Percentiles rank a stretch among this genome's conserved stretches.
These are phyloP conservation scores for Symbiodinium pilosum DNA, from an alignment of 73 alveolate species.

Conservation along the genomic window DNA sequence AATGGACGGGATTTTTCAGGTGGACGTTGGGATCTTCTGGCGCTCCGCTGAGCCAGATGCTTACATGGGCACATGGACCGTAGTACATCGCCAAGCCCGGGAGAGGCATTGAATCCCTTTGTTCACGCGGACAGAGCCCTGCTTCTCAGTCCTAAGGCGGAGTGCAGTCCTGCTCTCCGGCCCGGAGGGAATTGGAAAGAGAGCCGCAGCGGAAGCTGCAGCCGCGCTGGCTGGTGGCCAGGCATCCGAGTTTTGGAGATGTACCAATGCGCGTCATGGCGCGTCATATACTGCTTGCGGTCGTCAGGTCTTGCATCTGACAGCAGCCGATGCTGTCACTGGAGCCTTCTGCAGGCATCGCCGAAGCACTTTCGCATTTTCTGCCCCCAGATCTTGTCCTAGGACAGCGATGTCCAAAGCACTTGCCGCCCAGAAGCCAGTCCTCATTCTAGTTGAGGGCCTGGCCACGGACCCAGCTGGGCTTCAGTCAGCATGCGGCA, in stretches of 20 bases:
- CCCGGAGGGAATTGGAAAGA: constrained; percentile 61
- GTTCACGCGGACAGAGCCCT: neutral
- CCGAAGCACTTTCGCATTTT: neutral
- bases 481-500: neutral
- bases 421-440: constrained; percentile 24
- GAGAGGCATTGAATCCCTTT: neutral
- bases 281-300: too few relatives aligned
- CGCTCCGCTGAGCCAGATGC: constrained; percentile 58
- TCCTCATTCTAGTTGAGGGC: constrained; percentile 63
- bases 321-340: constrained; percentile 29
- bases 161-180: constrained; percentile 48
- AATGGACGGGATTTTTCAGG: neutral
- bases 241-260: too few relatives aligned
- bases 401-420: constrained; percentile 52
- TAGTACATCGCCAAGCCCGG: neutral
- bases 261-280: too few relatives aligned
- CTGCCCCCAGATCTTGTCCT: too few relatives aligned
- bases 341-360: constrained; percentile 41
- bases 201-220: constrained; percentile 62
- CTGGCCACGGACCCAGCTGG: neutral
- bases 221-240: constrained; percentile 64
- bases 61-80: neutral
- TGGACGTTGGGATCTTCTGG: constrained; percentile 62
- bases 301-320: constrained; percentile 58
- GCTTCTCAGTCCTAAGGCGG: constrained; percentile 33